Base-by-base conservation (phyloP, 2,329 filamentous ascomycete genomes). In the Nemania sp. region DNA sequence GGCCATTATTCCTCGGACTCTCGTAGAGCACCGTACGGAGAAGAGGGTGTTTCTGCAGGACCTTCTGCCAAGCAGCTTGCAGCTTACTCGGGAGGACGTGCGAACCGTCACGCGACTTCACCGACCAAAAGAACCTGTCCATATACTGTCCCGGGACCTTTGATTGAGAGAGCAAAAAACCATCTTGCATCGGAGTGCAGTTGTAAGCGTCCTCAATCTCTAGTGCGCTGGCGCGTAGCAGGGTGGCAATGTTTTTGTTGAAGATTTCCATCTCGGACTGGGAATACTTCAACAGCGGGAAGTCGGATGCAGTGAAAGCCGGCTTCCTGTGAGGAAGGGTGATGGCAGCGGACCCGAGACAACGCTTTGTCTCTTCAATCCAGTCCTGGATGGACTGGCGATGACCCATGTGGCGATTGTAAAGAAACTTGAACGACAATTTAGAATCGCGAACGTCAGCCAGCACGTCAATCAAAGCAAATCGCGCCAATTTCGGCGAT, bases 191-290 rank as follows among this genome's bases (percentile, higher is more conserved):
- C 3, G 59, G 46, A 15, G 59, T 52, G 35, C 54, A 58, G 5
- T 37, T 42, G 34, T 52, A 59, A 17, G 40, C 55, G 13, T 62
- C 60, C 17, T 62, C 55, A 17, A 59, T 49, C n/a, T 62, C 55
- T 2, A 43, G 11, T 40, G 47, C 54, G 3, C 13, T 29, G 21
- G 32, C 10, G 12, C 15, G 9, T 6, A 56, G 32, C 7, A 39
- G 40, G 5, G 32, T 1, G 2, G 34, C 29, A 9, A 59, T 11
- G 4, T 13, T 48, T 40, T 51, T 20, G 21, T 25, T 51, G 40
- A 62, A 56, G 3, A 1, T 5, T 20, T 55, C 54, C 29, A 62
- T 21, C 11, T 52, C 60, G 10, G 20, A 21, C 2, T 17, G n/a
- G 4, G 60, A 62, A 20, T 58, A 59, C 1, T 40, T 48, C 10